Conservation (phyloP, 192 early-diverging fungal species). For the Geosiphon pyriformis region DNA sequence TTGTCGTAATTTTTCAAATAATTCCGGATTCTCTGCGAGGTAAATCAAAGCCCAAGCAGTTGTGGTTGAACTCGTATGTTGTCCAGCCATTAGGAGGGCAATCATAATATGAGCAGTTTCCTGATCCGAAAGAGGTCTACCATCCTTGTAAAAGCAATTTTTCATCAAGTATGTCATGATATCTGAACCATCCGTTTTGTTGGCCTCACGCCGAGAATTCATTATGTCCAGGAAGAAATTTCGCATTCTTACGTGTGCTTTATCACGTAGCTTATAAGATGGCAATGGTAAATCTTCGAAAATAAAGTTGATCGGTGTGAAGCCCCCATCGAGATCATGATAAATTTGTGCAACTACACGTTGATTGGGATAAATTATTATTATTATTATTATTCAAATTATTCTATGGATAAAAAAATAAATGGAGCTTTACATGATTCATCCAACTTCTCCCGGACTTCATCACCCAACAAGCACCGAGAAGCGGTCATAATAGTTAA, state of each 20-base stretch:
- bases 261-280: conserved; percentile 78
- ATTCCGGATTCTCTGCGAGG: conserved; percentile 70
- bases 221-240: conserved; percentile 76
- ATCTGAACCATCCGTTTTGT: conserved; percentile 52
- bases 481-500: conserved; percentile 94
- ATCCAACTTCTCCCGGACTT: conserved; percentile 82
- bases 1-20: conserved; percentile 60
- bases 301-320: conserved; percentile 91
- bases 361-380: neutral
- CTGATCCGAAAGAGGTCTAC: conserved; percentile 72
- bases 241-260: conserved; percentile 78
- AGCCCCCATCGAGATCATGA: conserved; percentile 90
- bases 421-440: conserved; percentile 38
- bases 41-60: conserved; percentile 87
- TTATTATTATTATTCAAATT: neutral
- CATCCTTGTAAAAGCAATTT: conserved; percentile 82
- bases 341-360: conserved; percentile 79
- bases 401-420: neutral
- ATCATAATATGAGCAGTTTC: conserved; percentile 95
- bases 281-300: conserved; percentile 90
- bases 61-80: conserved; percentile 93
- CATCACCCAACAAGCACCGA: conserved; percentile 89
- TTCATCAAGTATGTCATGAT: conserved; percentile 77
- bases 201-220: conserved; percentile 60
- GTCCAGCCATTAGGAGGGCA: conserved; percentile 95